A percentile compares a stretch with the other conserved stretches of the same genome.
These are phyloP conservation scores for Colletotrichum endophyticum DNA, from an alignment of 2,329 filamentous ascomycete genomes.

Conservation along the genomic window DNA sequence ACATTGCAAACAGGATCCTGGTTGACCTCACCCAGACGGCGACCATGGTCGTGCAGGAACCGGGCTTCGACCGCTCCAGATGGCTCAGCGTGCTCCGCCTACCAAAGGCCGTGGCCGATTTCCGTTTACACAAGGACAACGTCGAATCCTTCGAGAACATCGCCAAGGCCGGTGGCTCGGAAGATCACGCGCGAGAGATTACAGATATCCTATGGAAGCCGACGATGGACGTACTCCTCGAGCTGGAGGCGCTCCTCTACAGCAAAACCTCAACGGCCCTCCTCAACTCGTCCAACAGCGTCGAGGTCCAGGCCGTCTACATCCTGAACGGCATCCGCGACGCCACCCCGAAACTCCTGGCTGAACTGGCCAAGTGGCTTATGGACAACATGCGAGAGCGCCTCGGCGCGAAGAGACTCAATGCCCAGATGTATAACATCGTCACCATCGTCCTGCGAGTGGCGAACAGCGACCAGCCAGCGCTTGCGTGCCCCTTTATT, in stretches of 20 bases:
- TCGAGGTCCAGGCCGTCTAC: constrained; percentile 16
- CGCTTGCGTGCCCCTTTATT: constrained; percentile 32
- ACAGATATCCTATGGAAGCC: constrained; percentile 32
- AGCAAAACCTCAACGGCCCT: not conserved
- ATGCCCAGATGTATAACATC: constrained; percentile 13
- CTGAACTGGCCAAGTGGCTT: constrained; percentile 24
- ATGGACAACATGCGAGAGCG: constrained; percentile 21
- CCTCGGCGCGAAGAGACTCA: constrained; percentile 17
- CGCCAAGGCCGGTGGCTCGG: not conserved
- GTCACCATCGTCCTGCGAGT: constrained; percentile 26
- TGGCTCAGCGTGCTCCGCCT: not conserved
- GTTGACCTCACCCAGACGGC: constrained; percentile 12
- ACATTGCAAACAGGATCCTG: constrained; percentile 10
- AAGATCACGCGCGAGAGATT: not conserved
- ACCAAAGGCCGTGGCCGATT: not conserved
- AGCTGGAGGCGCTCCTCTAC: constrained; percentile 21
- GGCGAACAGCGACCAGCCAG: constrained; percentile 31
- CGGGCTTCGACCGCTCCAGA: not conserved
- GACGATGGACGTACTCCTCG: constrained; percentile 30
- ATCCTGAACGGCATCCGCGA: constrained; percentile 7
- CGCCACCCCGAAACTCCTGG: not conserved
- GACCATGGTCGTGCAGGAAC: constrained; percentile 3
- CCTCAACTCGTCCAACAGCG: constrained; percentile 6
- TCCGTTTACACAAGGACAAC: not conserved
- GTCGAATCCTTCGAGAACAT: not conserved